Percentiles rank a stretch among this genome's conserved stretches.
Conservation (phyloP, 2,329 filamentous ascomycete species). For the Colletotrichum sp. region DNA sequence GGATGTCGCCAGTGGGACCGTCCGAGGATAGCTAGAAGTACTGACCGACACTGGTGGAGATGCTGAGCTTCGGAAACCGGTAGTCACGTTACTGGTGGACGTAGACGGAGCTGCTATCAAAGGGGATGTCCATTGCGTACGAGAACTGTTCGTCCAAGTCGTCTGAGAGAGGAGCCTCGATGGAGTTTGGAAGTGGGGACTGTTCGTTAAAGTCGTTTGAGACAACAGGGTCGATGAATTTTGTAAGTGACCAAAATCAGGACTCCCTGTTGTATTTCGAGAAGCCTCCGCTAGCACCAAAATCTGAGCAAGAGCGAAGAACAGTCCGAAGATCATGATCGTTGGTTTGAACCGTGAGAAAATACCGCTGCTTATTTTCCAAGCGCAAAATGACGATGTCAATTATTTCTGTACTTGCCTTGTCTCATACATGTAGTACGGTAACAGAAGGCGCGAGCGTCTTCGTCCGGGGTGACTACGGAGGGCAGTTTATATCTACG, state of each 20-base stretch:
- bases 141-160: neutral
- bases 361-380: neutral
- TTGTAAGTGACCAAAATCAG: neutral
- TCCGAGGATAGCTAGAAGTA: neutral
- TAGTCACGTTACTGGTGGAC: neutral
- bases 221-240: neutral
- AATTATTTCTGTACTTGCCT: neutral
- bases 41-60: neutral
- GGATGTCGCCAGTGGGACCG: neutral
- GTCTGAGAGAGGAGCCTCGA: neutral
- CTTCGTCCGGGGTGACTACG: neutral
- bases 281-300: neutral
- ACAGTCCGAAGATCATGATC: neutral
- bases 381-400: neutral
- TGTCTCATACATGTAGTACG: too few relatives aligned
- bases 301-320: neutral
- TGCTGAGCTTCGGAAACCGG: neutral
- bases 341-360: neutral
- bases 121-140: neutral
- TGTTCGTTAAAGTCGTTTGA: neutral
- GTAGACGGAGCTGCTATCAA: neutral
- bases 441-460: neutral
- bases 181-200: neutral
- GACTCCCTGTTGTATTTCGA: neutral
- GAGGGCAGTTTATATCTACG: neutral